phyloP scores from a whole-genome alignment of 768 basidiomycete species.

The Podaxis pistillaris region DNA sequence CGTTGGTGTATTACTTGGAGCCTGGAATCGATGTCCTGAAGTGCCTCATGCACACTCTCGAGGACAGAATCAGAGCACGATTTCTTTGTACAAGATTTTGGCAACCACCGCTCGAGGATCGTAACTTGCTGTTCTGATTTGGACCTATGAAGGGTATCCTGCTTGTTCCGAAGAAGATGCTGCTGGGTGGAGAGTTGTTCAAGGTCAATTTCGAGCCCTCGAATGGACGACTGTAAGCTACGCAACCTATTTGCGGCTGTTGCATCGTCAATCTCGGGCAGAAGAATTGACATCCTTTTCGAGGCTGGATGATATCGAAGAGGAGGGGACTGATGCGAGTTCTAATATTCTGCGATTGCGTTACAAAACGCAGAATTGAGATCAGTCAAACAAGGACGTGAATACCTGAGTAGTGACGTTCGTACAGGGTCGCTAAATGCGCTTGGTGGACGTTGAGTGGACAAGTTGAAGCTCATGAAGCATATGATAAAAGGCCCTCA shows the following conservation, averaged over 20 bases:
- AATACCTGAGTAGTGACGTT: background rate
- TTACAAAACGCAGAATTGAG: background rate
- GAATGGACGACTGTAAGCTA: background rate
- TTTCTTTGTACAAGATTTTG: background rate
- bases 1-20: background rate
- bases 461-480: background rate
- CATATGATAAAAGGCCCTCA: background rate
- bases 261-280: conserved; percentile 2
- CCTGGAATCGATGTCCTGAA: background rate
- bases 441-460: background rate
- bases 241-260: background rate
- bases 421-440: background rate
- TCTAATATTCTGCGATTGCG: background rate
- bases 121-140: background rate
- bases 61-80: background rate
- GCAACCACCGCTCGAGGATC: background rate
- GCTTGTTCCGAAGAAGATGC: background rate
- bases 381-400: background rate
- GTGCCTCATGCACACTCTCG: background rate
- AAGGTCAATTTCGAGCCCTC: background rate
- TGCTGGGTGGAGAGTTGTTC: background rate
- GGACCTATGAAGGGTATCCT: background rate
- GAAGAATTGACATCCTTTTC: background rate
- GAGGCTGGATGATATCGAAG: background rate
- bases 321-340: background rate